A percentile compares a stretch with the other conserved stretches of the same genome.
These are phyloP conservation scores for Thalassiosira hispida DNA, from an alignment of 352 stramenopile genomes.

Conservation along the genomic window DNA sequence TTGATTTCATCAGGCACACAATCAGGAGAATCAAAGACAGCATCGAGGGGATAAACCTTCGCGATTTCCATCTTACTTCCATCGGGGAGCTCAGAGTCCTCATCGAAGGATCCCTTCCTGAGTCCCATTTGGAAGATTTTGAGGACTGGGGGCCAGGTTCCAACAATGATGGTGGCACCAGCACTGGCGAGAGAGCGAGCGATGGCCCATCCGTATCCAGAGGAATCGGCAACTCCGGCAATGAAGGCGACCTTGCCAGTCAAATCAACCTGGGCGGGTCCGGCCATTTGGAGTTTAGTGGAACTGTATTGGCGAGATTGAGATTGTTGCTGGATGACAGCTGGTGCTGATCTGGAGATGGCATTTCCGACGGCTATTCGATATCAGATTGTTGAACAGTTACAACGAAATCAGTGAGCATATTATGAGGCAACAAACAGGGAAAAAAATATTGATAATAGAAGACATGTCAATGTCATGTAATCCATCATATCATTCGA, in stretches of 20 bases:
- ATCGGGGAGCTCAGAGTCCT: constrained; percentile 84
- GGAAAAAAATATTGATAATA: constrained; percentile 6
- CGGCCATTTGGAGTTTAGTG: constrained; percentile 60
- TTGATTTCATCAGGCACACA: constrained; percentile 88
- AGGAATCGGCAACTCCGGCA: constrained; percentile 88
- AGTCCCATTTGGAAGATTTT: constrained; percentile 88
- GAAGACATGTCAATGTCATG: too few species aligned
- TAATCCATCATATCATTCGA: too few species aligned
- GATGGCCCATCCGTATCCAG: constrained; percentile 90
- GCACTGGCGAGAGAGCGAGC: constrained; percentile 86
- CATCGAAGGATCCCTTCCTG: constrained; percentile 86
- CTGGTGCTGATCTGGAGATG: constrained; percentile 35
- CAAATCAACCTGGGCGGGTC: constrained; percentile 74
- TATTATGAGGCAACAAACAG: constrained; percentile 1
- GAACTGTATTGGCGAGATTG: constrained; percentile 50
- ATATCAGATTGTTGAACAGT: not conserved
- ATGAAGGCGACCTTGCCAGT: constrained; percentile 88
- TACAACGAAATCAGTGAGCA: constrained; percentile 20
- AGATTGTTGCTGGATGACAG: constrained; percentile 38
- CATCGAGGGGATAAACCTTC: constrained; percentile 90
- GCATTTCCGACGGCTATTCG: constrained; percentile 41
- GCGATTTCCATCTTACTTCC: constrained; percentile 87
- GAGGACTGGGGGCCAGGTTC: constrained; percentile 89
- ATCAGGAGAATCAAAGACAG: constrained; percentile 87
- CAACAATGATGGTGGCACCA: constrained; percentile 88